Conservation (phyloP, 192 early-diverging fungal species). For the Backusella tuberculispora region DNA sequence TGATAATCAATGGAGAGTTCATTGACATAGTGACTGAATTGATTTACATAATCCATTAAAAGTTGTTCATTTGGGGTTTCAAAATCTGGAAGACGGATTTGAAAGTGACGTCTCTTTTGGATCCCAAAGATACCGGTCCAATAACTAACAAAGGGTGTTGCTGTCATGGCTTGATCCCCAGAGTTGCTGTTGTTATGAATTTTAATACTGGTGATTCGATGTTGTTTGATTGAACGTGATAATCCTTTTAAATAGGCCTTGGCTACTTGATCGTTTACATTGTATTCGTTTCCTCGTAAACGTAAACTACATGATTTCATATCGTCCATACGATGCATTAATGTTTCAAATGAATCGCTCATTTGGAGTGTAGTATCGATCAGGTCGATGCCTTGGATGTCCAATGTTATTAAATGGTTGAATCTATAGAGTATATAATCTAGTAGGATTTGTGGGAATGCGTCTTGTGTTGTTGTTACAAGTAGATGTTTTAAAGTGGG, state of each 20-base stretch:
- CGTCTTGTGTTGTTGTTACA: not conserved
- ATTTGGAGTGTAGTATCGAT: not conserved
- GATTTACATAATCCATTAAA: not conserved
- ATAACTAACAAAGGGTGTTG: not conserved
- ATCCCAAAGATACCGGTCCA: not conserved
- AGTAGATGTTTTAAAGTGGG: not conserved
- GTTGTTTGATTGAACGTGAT: not conserved
- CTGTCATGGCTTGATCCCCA: not conserved
- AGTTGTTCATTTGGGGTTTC: not conserved
- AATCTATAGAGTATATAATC: not conserved
- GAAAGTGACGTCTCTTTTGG: not conserved
- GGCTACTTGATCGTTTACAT: not conserved
- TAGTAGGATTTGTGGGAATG: not conserved
- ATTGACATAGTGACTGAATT: conserved; percentile 6
- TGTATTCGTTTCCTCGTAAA: not conserved
- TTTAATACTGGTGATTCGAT: conserved; percentile 7
- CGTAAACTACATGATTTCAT: conserved; percentile 4
- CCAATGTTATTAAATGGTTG: not conserved
- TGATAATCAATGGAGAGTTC: conserved; percentile 10
- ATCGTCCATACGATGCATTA: not conserved
- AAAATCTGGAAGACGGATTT: not conserved
- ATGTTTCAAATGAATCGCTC: not conserved
- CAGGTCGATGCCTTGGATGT: not conserved
- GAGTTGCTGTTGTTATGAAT: not conserved
- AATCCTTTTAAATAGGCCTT: not conserved